phyloP scores from a whole-genome alignment of 2,329 filamentous ascomycete species.

The Chaetomium olivaceum region DNA sequence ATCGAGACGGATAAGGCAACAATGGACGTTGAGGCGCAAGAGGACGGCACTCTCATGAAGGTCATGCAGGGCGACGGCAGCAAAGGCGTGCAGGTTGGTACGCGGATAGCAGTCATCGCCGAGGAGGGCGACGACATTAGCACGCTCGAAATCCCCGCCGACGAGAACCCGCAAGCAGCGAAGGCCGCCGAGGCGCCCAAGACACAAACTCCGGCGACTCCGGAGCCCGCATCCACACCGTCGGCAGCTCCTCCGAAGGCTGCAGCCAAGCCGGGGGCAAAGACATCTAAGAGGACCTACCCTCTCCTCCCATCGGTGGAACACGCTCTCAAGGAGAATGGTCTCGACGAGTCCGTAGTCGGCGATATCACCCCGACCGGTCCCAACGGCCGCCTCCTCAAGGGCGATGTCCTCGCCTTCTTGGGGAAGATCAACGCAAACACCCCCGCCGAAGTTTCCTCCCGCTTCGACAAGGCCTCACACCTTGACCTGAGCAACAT shows the following conservation, averaged over 20 bases:
- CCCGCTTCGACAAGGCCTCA: slow-evolving; percentile 70
- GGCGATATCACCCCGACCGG: slow-evolving; percentile 84
- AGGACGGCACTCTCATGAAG: slow-evolving; percentile 83
- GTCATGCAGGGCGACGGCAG: slow-evolving; percentile 72
- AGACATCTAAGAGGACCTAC: slow-evolving; percentile 65
- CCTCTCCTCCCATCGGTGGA: slow-evolving; percentile 81
- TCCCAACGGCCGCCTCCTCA: slow-evolving; percentile 83
- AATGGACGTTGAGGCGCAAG: slow-evolving; percentile 93
- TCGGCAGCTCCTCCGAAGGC: slow-evolving; percentile 19
- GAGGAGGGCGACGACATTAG: slow-evolving; percentile 78
- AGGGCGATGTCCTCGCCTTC: slow-evolving; percentile 92
- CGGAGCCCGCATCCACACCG: slow-evolving; percentile 33
- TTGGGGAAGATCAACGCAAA: slow-evolving; percentile 73
- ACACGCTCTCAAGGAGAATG: slow-evolving; percentile 76
- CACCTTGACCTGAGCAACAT: slow-evolving; percentile 96
- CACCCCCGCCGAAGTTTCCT: slow-evolving; percentile 70
- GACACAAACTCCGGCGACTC: slow-evolving; percentile 18
- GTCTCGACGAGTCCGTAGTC: slow-evolving; percentile 72
- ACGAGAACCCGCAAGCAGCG: slow-evolving; percentile 52
- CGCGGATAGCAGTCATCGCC: slow-evolving; percentile 78
- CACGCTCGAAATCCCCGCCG: slow-evolving; percentile 71
- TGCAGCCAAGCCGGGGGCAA: slow-evolving; percentile 47
- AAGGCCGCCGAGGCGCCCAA: slow-evolving; percentile 30
- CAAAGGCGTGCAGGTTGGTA: slow-evolving; percentile 76
- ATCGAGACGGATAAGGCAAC: slow-evolving; percentile 94